Base-by-base conservation (phyloP, 2,329 filamentous ascomycete genomes). In the Alternaria atra region DNA sequence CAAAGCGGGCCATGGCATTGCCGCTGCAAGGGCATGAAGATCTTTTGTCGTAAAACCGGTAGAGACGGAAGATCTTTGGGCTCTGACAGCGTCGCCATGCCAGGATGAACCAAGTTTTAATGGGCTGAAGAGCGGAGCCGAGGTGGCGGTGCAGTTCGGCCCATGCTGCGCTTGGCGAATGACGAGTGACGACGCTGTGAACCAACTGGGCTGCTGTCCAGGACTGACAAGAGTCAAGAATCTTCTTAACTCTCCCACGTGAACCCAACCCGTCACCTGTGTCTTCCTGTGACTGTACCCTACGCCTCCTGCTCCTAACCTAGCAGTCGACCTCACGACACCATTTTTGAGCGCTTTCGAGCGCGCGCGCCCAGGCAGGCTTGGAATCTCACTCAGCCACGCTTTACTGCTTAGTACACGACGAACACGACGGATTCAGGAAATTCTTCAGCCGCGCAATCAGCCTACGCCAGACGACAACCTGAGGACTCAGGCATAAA, bases 21-120 rank as follows among this genome's bases (percentile, higher is more conserved):
- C 73, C 71, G 73, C 72, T 74, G 73, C 73, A 77, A 71, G 73
- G 52, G 67, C 67, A 48, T 35, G 68, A 60, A 61, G 68, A 73
- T 75, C 64, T 44, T 32, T 54, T 40, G 61, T 34, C 32, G 65
- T 53, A 50, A 63, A 56, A 53, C 54, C 68, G 62, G 70, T 52
- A 56, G 34, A 59, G 53, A 34, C 50, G 55, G 52, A 48, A 55
- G 43, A 64, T 47, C 55, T 61, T 42, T 60, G 57, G 65, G 64
- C 55, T 13, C 34, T 58, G 58, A 44, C 42, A 50, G 55, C 43
- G 35, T 20, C 17, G 55, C 37, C 37, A 37, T 23, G n/a, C 50
- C 46, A 20, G 59, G 55, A 54, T 58, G 37, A 55, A 58, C 55
- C 59, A 58, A 25, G 58, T 61, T 58, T 61, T 34, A 23, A 29